phyloP scores from a whole-genome alignment of 257 asterid species.

The Buddleja alternifolia region DNA sequence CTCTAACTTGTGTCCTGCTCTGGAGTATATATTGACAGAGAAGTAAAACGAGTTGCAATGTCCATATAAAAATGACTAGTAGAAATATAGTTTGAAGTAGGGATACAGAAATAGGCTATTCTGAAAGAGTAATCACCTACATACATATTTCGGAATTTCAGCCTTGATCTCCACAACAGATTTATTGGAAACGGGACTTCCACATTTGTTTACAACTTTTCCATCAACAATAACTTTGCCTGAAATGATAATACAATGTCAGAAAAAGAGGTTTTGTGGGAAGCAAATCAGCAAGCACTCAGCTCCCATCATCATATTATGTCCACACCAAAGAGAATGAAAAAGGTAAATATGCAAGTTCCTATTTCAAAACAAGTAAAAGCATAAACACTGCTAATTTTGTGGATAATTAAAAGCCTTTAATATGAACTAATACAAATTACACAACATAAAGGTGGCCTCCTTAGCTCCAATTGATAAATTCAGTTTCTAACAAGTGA shows the following conservation, averaged over 20 bases:
- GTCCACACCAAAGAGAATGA: constrained; percentile 7
- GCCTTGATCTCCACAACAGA: constrained; percentile 89
- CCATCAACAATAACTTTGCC: constrained; percentile 98
- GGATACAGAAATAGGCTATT: constrained; percentile 7
- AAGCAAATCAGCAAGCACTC: constrained; percentile 10
- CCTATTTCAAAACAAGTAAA: constrained; percentile 8
- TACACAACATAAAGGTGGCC: not conserved
- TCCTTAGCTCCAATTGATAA: not conserved
- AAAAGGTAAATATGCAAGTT: constrained; percentile 13
- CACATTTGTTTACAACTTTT: constrained; percentile 84
- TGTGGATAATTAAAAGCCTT: not conserved
- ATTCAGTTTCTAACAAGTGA: not conserved
- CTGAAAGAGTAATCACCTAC: constrained; percentile 83
- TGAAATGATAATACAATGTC: constrained; percentile 32
- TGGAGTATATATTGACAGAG: constrained; percentile 37
- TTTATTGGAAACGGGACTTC: constrained; percentile 86
- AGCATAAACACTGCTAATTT: not conserved
- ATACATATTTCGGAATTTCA: constrained; percentile 96
- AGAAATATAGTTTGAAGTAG: not conserved
- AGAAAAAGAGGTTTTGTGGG: not conserved
- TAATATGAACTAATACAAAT: not conserved
- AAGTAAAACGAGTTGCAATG: constrained; percentile 19
- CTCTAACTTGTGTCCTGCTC: constrained; percentile 95
- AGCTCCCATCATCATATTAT: not conserved
- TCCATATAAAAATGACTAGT: not conserved